phyloP scores from a whole-genome alignment of 2,329 filamentous ascomycete species.

The Xylaria multiplex region DNA sequence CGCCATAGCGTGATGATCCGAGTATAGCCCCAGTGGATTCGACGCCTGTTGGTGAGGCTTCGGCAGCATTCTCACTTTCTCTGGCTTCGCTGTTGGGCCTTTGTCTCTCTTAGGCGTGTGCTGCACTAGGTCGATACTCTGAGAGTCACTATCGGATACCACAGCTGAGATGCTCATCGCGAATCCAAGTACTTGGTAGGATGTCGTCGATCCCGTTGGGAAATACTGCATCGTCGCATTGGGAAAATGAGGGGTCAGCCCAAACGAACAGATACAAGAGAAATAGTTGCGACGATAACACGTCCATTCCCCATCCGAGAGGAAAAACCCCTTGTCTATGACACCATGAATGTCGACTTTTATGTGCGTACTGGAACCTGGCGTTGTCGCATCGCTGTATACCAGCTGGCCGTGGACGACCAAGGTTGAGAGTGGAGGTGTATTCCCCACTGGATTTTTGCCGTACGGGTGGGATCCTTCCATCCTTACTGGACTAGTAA shows the following conservation, averaged over 20 bases:
- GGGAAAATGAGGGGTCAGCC: slow-evolving; percentile 67
- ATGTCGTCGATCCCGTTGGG: slow-evolving; percentile 60
- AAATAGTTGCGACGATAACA: slow-evolving; percentile 95
- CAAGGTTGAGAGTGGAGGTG: slow-evolving; percentile 64
- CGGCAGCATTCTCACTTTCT: slow-evolving; percentile 73
- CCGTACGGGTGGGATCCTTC: slow-evolving; percentile 55
- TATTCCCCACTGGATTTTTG: slow-evolving; percentile 54
- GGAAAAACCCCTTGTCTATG: slow-evolving; percentile 91
- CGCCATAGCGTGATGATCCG: slow-evolving; percentile 50
- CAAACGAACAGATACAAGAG: slow-evolving; percentile 82
- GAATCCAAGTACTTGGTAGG: slow-evolving; percentile 76
- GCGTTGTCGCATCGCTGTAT: slow-evolving; percentile 61
- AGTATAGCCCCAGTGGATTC: slow-evolving; percentile 59
- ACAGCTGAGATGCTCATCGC: slow-evolving; percentile 87
- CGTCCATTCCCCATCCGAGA: slow-evolving; percentile 84
- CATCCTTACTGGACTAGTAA: slow-evolving; percentile 61
- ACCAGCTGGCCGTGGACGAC: slow-evolving; percentile 68
- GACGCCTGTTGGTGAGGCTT: slow-evolving; percentile 65
- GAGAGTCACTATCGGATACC: slow-evolving; percentile 78
- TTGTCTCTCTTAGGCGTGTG: slow-evolving; percentile 94
- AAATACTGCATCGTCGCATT: slow-evolving; percentile 63
- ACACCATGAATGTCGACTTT: slow-evolving; percentile 79
- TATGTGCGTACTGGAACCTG: slow-evolving; percentile 57
- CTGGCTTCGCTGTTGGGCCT: slow-evolving; percentile 80
- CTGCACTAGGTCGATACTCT: slow-evolving; percentile 85